phyloP scores from a whole-genome alignment of 805 yeast species.

The Myxozyma mucilagina region DNA sequence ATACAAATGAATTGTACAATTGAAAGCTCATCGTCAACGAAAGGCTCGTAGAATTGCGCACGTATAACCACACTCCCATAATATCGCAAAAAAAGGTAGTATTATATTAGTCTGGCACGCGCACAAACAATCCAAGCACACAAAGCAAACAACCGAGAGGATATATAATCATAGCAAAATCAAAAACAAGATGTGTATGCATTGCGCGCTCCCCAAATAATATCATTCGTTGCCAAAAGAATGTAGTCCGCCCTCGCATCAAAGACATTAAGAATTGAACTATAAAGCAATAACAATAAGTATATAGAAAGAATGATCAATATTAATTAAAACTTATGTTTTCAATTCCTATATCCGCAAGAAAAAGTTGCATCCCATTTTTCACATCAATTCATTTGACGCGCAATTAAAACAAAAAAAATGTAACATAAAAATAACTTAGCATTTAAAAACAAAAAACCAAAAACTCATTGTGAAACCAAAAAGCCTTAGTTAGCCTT shows the following conservation, averaged over 20 bases:
- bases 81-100: neutral
- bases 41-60: neutral
- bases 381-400: neutral
- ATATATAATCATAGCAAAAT: neutral
- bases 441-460: neutral
- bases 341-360: neutral
- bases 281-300: neutral
- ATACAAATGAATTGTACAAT: neutral
- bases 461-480: neutral
- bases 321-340: neutral
- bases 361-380: neutral
- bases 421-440: neutral
- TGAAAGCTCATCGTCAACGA: neutral
- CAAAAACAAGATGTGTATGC: neutral
- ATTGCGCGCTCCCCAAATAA: neutral
- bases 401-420: constrained; percentile 3
- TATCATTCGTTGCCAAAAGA: neutral
- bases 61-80: neutral
- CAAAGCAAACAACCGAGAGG: neutral
- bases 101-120: constrained; percentile 1
- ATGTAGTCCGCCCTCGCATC: neutral
- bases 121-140: neutral
- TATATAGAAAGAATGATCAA: neutral
- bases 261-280: neutral
- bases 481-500: constrained; percentile 44